phyloP scores from a whole-genome alignment of 2,329 filamentous ascomycete genomes.

The Ophiosphaerella korrae region DNA sequence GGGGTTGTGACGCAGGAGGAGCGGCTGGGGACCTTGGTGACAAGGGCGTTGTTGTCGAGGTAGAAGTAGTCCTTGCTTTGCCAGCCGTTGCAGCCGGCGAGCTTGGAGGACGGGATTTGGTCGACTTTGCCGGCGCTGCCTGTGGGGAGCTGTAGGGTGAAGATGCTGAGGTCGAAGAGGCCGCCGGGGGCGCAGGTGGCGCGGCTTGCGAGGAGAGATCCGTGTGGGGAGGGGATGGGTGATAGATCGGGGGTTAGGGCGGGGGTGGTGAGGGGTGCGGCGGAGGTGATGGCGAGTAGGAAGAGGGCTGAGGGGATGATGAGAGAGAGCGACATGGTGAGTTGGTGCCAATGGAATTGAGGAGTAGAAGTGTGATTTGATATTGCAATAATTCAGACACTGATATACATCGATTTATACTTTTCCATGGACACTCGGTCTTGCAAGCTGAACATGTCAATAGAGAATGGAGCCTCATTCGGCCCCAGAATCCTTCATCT shows the following conservation, averaged over 20 bases:
- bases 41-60: conserved; percentile 39
- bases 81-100: conserved; percentile 48
- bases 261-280: conserved; percentile 11
- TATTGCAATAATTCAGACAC: too few relatives aligned
- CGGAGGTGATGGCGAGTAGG: conserved; percentile 5
- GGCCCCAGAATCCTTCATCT: too few relatives aligned
- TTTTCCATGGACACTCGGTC: too few relatives aligned
- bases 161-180: conserved; percentile 24
- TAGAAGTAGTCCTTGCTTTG: conserved; percentile 41
- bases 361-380: too few relatives aligned
- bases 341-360: too few relatives aligned
- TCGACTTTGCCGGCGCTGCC: conserved; percentile 35
- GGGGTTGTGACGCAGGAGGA: conserved; percentile 48
- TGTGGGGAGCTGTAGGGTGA: conserved; percentile 49
- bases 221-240: conserved; percentile 2
- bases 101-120: conserved; percentile 35
- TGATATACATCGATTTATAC: too few relatives aligned
- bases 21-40: conserved; percentile 50
- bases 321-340: conserved; percentile 3
- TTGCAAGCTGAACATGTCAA: too few relatives aligned
- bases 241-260: conserved; percentile 4
- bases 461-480: too few relatives aligned
- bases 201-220: neutral
- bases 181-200: conserved; percentile 24
- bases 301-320: conserved; percentile 11